Base-by-base conservation (phyloP, 805 yeast genomes). In the Yueomyces sinensis region DNA sequence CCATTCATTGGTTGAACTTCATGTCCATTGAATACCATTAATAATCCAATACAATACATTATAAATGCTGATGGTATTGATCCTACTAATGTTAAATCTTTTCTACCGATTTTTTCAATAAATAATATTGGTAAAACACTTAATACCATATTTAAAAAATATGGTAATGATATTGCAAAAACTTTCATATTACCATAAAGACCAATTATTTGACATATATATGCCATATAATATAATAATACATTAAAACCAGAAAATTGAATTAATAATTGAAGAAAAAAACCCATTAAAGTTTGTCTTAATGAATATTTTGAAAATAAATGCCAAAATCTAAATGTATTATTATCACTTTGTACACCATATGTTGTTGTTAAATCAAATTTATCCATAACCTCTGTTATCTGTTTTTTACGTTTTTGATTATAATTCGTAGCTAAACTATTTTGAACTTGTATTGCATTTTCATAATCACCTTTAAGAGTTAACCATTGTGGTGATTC, bases 401-500 rank as follows among this genome's bases (percentile, higher is more conserved):
- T 29, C 20, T 39, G 33, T 11, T 32, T 27, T 11, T 15, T 3
- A 6, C 32, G 31, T 17, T 32, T 30, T 9, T 37, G 32, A 33
- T 42, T 32, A 41, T 41, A 27, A 25, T 19, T 43, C 41, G 27
- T 42, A 40, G 30, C 58, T 41, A 47, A 64, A 49, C 38, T 63
- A 49, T 37, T 62, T 56, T 32, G 50, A 13, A 54, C 41, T 2
- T 41, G 41, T 29, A 62, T 54, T 13, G 70, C 68, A 32, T 58
- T 53, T 3, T 37, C 36, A 65, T 68, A 67, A 32, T 42, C 22
- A 6, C 56, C 54, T 17, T 39, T 44, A 4, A 42, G 16, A 0
- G 66, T 66, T 30, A 70, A 58, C 77, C 77, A 73, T 41, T 71
- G 64, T 2, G 80, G 79, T 4, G 78, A 69, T 45, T 74, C 80